Evolutionary conservation across 2,329 filamentous ascomycete genomes (phyloP), one percentile per base, ranked within the genome.

Genomic region (Penicillium olsonii): DNA sequence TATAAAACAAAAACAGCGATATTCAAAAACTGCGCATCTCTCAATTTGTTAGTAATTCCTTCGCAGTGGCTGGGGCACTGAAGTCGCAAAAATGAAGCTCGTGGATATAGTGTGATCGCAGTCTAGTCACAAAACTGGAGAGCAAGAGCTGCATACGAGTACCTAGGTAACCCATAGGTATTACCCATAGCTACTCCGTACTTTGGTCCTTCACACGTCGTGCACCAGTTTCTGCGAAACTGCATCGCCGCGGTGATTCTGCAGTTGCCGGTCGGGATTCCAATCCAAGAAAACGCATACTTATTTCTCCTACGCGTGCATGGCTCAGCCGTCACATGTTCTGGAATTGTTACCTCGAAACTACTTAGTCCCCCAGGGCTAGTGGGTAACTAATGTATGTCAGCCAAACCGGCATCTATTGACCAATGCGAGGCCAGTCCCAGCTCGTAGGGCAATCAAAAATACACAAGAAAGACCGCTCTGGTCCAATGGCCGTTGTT

Each of bases 201-300:
- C 18, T n/a, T 9, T 35, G 7, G 33, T 18, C 33, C 17, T 35
- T 47, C 42, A 37, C 48, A 47, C 48, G 43, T 51, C 37, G 43
- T 50, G 26, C 49, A 15, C 38, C 53, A 24, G 44, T 29, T 27
- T 43, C 26, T n/a, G 11, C 31, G 14, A 37, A 45, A 14, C 39
- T 41, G 20, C 43, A 22, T 24, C 22, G 29, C 51, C 52, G 52
- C 19, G 37, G 52, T 59, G 56, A 59, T 54, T 47, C 50, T 61
- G 59, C 52, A 59, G 45, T 57, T 51, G 44, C 52, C 54, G 55
- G 55, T 54, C 55, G 15, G 37, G 11, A 53, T 55, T 29, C 19
- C 18, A 61, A 61, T 60, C 18, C 41, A 39, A 22, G 11, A 37
- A 47, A 41, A 50, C 15, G 50, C 54, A 53, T 35, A 45, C 9